Evolutionary conservation across 345 rosid genomes (phyloP).

Genomic region (Gossypium australe): DNA sequence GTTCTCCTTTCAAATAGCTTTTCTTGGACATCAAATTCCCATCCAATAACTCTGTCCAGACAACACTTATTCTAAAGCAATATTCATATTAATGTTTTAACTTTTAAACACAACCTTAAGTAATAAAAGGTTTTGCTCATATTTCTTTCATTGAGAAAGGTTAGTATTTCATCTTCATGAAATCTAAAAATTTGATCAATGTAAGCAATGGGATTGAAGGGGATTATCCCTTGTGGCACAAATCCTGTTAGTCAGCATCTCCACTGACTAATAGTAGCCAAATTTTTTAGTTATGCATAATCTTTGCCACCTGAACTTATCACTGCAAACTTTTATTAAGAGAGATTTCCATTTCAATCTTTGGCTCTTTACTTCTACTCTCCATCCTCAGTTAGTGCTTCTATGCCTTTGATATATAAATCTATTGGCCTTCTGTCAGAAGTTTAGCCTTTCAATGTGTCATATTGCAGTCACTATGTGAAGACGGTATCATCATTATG

Average conservation of each 20-base stretch:
- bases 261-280: background rate
- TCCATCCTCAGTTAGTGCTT: background rate
- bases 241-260: constrained; percentile 4
- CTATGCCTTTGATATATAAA: background rate
- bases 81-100: background rate
- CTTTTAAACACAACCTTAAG: background rate
- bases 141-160: background rate
- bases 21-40: constrained; percentile 12
- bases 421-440: background rate
- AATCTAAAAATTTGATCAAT: background rate
- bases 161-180: background rate
- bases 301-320: background rate
- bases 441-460: background rate
- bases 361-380: background rate
- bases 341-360: background rate
- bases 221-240: background rate
- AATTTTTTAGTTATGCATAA: background rate
- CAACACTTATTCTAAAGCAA: background rate
- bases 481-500: background rate
- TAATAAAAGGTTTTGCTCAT: background rate
- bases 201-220: background rate
- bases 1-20: constrained; percentile 7
- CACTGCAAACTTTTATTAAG: background rate
- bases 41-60: background rate
- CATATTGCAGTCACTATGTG: background rate